Evolutionary conservation across 2,329 filamentous ascomycete genomes (phyloP).

Genomic region (Xylaria multiplex): DNA sequence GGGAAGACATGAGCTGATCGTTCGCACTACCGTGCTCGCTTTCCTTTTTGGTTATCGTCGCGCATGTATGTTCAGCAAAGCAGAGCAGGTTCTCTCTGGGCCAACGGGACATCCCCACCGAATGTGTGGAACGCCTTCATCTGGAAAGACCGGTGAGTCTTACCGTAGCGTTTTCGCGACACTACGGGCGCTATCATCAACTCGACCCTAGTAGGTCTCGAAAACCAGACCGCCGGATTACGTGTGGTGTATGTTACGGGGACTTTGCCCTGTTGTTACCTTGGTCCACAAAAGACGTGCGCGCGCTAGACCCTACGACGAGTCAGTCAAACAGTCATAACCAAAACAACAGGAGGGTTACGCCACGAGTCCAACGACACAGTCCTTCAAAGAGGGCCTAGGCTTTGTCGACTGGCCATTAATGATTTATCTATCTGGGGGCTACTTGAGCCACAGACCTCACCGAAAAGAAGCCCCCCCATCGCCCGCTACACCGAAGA

Average conservation of each 20-base stretch:
- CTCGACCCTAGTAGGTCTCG: slow-evolving; percentile 3
- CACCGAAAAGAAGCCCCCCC: slow-evolving; percentile 1
- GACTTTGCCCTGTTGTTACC: slow-evolving; percentile 1
- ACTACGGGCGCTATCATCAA: slow-evolving; percentile 11
- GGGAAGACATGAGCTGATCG: neutral
- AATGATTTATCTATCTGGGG: neutral
- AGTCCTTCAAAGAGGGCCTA: neutral
- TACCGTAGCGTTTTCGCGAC: neutral
- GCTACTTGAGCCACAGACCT: neutral
- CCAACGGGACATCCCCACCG: slow-evolving; percentile 3
- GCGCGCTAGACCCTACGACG: slow-evolving; percentile 9
- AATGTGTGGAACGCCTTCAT: slow-evolving; percentile 3
- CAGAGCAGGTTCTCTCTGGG: neutral
- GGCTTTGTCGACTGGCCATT: neutral
- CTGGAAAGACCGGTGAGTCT: slow-evolving; percentile 11
- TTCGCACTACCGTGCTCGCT: neutral
- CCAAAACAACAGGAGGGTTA: neutral
- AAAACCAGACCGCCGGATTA: slow-evolving; percentile 23
- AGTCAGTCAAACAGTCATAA: slow-evolving; percentile 9
- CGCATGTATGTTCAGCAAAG: neutral
- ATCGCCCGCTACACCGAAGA: slow-evolving; percentile 9
- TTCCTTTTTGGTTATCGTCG: neutral
- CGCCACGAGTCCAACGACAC: neutral
- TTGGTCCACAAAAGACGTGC: neutral
- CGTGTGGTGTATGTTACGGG: slow-evolving; percentile 1